Conservation (phyloP, 169 alveolate genomes). For the Eimeria praecox region DNA sequence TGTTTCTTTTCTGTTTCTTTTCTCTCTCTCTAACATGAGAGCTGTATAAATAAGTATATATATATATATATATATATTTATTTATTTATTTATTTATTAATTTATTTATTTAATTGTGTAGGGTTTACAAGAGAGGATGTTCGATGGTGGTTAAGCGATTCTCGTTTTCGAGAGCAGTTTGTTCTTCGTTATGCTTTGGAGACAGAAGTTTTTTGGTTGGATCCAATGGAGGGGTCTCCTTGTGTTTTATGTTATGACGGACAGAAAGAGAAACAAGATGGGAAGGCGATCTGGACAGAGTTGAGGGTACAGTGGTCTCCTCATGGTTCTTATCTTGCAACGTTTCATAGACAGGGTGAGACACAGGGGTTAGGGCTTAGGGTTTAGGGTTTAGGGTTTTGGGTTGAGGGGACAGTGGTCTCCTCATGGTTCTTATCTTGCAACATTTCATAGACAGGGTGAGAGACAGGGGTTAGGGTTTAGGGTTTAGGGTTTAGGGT, state of each 20-base stretch:
- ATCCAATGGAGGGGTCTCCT: conserved; percentile 90
- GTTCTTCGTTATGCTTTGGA: conserved; percentile 92
- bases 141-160: conserved; percentile 92
- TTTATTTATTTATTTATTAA: neutral
- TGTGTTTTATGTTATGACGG: conserved; percentile 92
- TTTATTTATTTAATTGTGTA: neutral
- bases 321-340: conserved; percentile 93
- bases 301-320: conserved; percentile 95
- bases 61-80: too few species aligned
- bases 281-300: conserved; percentile 93
- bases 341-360: conserved; percentile 93
- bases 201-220: conserved; percentile 94
- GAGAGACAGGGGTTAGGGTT: neutral
- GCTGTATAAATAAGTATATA: too few species aligned
- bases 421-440: conserved; percentile 94
- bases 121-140: conserved; percentile 93
- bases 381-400: neutral
- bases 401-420: conserved; percentile 95
- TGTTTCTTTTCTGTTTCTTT: too few species aligned
- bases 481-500: conserved; percentile 24
- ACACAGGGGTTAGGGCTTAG: neutral
- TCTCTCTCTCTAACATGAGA: too few species aligned
- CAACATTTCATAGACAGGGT: conserved; percentile 94
- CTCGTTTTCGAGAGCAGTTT: conserved; percentile 92
- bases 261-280: conserved; percentile 91